phyloP scores from a whole-genome alignment of 768 basidiomycete species.

The Suillus decipiens region DNA sequence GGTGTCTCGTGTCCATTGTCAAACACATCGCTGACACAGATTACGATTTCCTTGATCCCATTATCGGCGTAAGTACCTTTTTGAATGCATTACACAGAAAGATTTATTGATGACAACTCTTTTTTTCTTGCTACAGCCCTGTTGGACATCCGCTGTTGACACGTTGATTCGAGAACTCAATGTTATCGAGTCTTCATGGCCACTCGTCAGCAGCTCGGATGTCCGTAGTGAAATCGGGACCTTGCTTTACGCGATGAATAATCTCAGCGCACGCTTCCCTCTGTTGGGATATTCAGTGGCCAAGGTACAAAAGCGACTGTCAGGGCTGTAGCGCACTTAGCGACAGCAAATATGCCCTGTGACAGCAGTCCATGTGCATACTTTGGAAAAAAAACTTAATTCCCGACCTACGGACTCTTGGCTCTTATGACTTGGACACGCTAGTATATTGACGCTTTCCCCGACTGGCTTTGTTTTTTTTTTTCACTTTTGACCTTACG shows the following conservation, averaged over 20 bases:
- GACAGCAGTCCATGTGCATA: constrained; percentile 3
- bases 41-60: constrained; percentile 73
- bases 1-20: constrained; percentile 58
- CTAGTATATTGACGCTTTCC: constrained; percentile 4
- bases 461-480: background rate
- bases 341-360: background rate
- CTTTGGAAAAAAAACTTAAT: constrained; percentile 3
- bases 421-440: background rate
- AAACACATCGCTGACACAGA: constrained; percentile 66
- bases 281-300: constrained; percentile 42
- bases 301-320: constrained; percentile 35
- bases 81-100: background rate
- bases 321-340: constrained; percentile 10
- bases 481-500: constrained; percentile 12
- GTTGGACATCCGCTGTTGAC: constrained; percentile 72
- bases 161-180: constrained; percentile 68
- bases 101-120: background rate
- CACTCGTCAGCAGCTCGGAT: constrained; percentile 56
- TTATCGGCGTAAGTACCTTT: constrained; percentile 60
- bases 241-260: constrained; percentile 65
- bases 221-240: constrained; percentile 61
- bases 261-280: constrained; percentile 60
- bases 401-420: constrained; percentile 7
- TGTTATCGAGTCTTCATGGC: constrained; percentile 63
- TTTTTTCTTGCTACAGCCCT: constrained; percentile 45